Conservation (phyloP, 345 rosid genomes). For the Salix purpurea region DNA sequence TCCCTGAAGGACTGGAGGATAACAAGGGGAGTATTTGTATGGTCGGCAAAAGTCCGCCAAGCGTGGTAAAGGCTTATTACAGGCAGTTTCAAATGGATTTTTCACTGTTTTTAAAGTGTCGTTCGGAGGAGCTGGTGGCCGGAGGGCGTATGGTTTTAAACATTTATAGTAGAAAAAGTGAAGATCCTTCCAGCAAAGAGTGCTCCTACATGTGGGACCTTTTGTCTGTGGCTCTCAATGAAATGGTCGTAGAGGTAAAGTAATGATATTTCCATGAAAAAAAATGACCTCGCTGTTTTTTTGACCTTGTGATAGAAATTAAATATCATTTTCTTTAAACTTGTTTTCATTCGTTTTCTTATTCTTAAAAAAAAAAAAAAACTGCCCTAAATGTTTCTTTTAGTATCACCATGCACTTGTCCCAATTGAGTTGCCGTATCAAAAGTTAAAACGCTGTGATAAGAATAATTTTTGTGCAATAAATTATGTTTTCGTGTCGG, state of each 20-base stretch:
- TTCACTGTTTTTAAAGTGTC: constrained; percentile 35
- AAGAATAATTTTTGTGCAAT: too few relatives aligned
- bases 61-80: constrained; percentile 36
- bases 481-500: too few relatives aligned
- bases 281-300: too few relatives aligned
- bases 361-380: too few relatives aligned
- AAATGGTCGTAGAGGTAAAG: constrained; percentile 48
- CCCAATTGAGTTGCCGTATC: too few relatives aligned
- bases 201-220: constrained; percentile 51
- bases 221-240: constrained; percentile 41
- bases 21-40: constrained; percentile 52
- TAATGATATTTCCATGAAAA: not conserved
- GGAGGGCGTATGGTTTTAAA: constrained; percentile 53
- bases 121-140: constrained; percentile 40
- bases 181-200: constrained; percentile 43
- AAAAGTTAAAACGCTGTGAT: too few relatives aligned
- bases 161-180: constrained; percentile 39
- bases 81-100: constrained; percentile 48
- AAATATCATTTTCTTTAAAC: too few relatives aligned
- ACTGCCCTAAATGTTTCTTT: too few relatives aligned
- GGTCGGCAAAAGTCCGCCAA: constrained; percentile 39
- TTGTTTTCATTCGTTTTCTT: too few relatives aligned
- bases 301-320: too few relatives aligned
- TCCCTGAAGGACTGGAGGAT: constrained; percentile 42
- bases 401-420: too few relatives aligned